phyloP scores from a whole-genome alignment of 2,329 filamentous ascomycete species.

The Trichoderma sp. region DNA sequence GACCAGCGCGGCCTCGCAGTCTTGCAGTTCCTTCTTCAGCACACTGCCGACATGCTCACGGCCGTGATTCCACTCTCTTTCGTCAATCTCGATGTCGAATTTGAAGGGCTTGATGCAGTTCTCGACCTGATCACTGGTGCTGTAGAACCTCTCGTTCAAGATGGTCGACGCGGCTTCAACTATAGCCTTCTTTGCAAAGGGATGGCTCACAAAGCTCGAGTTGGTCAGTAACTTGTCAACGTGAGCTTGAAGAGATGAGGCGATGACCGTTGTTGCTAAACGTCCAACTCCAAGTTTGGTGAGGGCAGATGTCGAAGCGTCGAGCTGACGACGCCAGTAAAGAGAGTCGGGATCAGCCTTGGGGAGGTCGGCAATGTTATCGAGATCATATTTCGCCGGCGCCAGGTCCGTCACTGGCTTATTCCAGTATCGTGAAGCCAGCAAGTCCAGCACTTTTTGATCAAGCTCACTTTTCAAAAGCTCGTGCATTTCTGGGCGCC shows the following conservation, averaged over 20 bases:
- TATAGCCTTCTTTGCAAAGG: constrained; percentile 90
- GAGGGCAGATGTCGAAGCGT: constrained; percentile 83
- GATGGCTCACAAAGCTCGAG: constrained; percentile 85
- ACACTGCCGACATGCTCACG: constrained; percentile 77
- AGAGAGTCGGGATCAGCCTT: constrained; percentile 81
- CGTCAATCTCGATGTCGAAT: constrained; percentile 93
- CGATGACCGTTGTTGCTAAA: constrained; percentile 86
- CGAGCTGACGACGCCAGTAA: constrained; percentile 92
- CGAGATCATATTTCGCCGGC: constrained; percentile 61
- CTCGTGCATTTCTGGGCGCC: constrained; percentile 82
- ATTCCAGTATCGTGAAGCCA: constrained; percentile 97
- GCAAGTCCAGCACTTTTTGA: constrained; percentile 87
- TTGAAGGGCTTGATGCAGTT: constrained; percentile 99
- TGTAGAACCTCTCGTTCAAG: constrained; percentile 90
- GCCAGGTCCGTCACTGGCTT: constrained; percentile 85
- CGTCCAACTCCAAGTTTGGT: constrained; percentile 94
- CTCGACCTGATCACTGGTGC: constrained; percentile 95
- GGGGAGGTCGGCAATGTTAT: constrained; percentile 74
- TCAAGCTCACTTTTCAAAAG: constrained; percentile 90
- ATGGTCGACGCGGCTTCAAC: constrained; percentile 86
- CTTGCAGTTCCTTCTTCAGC: constrained; percentile 82
- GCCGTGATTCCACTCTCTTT: constrained; percentile 81
- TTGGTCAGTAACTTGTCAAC: constrained; percentile 74
- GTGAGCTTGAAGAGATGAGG: constrained; percentile 79
- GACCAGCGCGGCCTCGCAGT: constrained; percentile 77